Evolutionary conservation across 805 yeast genomes (phyloP).

Genomic region (Ogataea nitratoaversa): DNA sequence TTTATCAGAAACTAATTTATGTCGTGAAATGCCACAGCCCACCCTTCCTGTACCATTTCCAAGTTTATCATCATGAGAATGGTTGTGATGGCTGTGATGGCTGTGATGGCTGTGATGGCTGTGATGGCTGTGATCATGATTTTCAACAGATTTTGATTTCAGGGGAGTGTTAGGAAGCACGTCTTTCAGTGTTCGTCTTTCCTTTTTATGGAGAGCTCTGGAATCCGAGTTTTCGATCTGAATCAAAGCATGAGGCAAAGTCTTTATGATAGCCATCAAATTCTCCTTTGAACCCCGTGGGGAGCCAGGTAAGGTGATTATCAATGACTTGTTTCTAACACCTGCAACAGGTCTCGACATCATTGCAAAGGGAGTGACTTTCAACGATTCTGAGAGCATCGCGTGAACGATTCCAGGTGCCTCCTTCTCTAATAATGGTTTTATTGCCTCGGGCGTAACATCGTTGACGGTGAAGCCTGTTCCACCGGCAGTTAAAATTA

Average conservation of each 20-base stretch:
- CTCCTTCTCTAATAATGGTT: constrained; percentile 36
- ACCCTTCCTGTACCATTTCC: constrained; percentile 9
- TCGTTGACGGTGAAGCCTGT: constrained; percentile 47
- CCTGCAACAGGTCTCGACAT: constrained; percentile 52
- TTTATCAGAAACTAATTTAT: constrained; percentile 33
- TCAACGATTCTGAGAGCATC: constrained; percentile 40
- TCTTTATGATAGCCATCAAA: constrained; percentile 33
- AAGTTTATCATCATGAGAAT: constrained; percentile 14
- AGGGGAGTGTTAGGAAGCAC: constrained; percentile 18
- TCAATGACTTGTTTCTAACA: constrained; percentile 30
- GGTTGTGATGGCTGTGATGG: constrained; percentile 14
- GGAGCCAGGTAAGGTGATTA: constrained; percentile 50
- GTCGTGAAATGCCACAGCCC: constrained; percentile 34
- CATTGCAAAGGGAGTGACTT: constrained; percentile 44
- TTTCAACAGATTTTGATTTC: neutral
- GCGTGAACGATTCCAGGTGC: constrained; percentile 49
- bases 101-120: constrained; percentile 11
- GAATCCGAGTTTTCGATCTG: constrained; percentile 35
- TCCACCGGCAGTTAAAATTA: constrained; percentile 49
- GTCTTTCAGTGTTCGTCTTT: constrained; percentile 23
- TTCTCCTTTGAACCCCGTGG: constrained; percentile 47
- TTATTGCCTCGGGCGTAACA: constrained; percentile 48
- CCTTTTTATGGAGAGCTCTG: constrained; percentile 36
- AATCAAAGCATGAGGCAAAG: constrained; percentile 40
- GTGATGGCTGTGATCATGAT: constrained; percentile 12